Conservation (phyloP, 1,284 basidiomycete genomes). For the Apiotrichum sp. region DNA sequence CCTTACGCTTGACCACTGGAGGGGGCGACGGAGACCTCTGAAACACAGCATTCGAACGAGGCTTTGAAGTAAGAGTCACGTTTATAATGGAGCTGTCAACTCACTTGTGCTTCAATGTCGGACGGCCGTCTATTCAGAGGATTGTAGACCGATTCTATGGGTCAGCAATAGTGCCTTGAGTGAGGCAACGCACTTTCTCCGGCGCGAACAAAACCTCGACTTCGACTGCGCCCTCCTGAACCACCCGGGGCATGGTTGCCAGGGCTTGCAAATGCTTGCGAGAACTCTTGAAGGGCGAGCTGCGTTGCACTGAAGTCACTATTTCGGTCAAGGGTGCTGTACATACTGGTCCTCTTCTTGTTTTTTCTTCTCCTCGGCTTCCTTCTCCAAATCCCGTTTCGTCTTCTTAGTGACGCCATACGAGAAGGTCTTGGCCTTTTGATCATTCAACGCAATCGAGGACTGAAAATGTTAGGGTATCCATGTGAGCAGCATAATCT, state of each 20-base stretch:
- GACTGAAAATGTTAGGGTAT: too few species aligned
- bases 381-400: conserved; percentile 80
- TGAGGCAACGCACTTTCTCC: conserved; percentile 40
- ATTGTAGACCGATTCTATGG: neutral
- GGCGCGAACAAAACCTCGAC: conserved; percentile 63
- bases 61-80: neutral
- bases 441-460: conserved; percentile 29
- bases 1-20: conserved; percentile 65
- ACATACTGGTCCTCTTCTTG: conserved; percentile 61
- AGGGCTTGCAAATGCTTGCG: conserved; percentile 10
- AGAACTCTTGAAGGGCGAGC: conserved; percentile 10
- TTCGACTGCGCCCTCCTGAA: neutral
- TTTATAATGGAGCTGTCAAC: too few species aligned
- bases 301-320: neutral
- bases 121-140: neutral
- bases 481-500: neutral
- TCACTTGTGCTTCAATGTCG: too few species aligned
- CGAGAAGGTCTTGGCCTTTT: conserved; percentile 45
- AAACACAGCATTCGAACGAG: conserved; percentile 57
- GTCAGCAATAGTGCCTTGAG: neutral
- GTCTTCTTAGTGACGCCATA: conserved; percentile 48
- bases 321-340: neutral
- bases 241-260: conserved; percentile 3
- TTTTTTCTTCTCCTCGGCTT: conserved; percentile 74
- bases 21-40: conserved; percentile 45